Evolutionary conservation across 2,329 filamentous ascomycete species (phyloP).

Genomic region (Aspergillus fischeri): DNA sequence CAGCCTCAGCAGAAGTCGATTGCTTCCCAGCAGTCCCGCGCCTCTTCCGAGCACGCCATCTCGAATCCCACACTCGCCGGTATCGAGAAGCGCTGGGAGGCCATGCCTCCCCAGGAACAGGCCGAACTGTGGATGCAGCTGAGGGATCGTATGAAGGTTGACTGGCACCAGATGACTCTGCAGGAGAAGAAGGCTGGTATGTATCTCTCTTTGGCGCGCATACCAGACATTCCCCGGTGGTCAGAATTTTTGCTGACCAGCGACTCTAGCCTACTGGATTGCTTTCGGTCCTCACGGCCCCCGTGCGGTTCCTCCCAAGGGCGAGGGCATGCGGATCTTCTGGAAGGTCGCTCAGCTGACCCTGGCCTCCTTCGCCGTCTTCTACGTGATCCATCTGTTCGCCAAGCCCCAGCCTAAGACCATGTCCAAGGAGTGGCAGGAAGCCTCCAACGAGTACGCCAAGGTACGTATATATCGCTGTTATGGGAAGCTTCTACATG

Average conservation of each 20-base stretch:
- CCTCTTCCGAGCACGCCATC: conserved; percentile 79
- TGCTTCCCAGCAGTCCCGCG: conserved; percentile 49
- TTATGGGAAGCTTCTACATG: background rate
- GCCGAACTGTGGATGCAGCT: conserved; percentile 98
- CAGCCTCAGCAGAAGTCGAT: conserved; percentile 30
- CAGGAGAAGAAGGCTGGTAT: conserved; percentile 99
- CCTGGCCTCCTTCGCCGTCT: conserved; percentile 64
- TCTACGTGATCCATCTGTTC: conserved; percentile 66
- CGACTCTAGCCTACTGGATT: conserved; percentile 84
- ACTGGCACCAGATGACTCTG: conserved; percentile 90
- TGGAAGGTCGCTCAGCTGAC: conserved; percentile 68
- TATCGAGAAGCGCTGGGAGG: conserved; percentile 99
- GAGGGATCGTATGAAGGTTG: conserved; percentile 96
- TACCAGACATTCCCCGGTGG: background rate
- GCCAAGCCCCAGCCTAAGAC: conserved; percentile 72
- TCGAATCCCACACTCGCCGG: conserved; percentile 96
- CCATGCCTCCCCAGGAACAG: conserved; percentile 97
- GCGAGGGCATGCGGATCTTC: conserved; percentile 76
- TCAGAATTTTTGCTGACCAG: conserved; percentile 22
- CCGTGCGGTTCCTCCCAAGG: conserved; percentile 75
- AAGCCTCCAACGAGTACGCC: conserved; percentile 89
- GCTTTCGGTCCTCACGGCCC: conserved; percentile 96
- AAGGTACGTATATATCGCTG: conserved; percentile 58
- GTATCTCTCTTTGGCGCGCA: conserved; percentile 40
- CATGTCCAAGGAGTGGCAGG: conserved; percentile 97